A percentile compares a stretch with the other conserved stretches of the same genome.
Evolutionary conservation across 805 yeast genomes (phyloP).

Genomic region (Candida anglica): DNA sequence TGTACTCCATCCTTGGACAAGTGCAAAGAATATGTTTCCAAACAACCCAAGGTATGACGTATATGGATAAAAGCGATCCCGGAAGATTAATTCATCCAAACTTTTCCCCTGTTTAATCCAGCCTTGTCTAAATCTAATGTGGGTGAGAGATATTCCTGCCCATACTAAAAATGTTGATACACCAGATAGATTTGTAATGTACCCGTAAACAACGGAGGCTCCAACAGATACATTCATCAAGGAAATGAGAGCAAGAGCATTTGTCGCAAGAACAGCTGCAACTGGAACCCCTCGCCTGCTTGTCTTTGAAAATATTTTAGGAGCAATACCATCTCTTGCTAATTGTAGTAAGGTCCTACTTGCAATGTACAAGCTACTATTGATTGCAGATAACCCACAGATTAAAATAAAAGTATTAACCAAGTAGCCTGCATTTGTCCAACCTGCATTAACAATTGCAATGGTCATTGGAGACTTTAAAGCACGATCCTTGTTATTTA

Average conservation of each 20-base stretch:
- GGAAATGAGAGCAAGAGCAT: conserved; percentile 15
- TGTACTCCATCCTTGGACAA: conserved; percentile 20
- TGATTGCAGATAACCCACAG: conserved; percentile 9
- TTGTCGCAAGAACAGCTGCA: conserved; percentile 10
- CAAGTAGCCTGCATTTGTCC: conserved; percentile 10
- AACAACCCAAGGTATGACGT: conserved; percentile 10
- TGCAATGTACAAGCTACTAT: conserved; percentile 9
- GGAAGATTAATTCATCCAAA: conserved; percentile 11
- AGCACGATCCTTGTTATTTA: conserved; percentile 7
- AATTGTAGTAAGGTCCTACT: conserved; percentile 7
- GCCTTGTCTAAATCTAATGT: conserved; percentile 15
- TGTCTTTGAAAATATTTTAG: conserved; percentile 7
- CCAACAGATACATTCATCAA: conserved; percentile 13
- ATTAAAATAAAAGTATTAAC: conserved; percentile 9
- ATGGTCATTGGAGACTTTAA: conserved; percentile 11
- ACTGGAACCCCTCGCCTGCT: conserved; percentile 11
- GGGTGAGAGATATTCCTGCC: conserved; percentile 16
- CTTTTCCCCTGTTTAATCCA: conserved; percentile 14
- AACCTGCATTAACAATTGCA: conserved; percentile 10
- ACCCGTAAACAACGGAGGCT: conserved; percentile 14
- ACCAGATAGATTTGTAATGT: conserved; percentile 15
- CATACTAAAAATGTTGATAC: conserved; percentile 18
- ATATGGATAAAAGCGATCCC: conserved; percentile 15
- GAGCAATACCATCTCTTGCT: conserved; percentile 10
- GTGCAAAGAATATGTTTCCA: conserved; percentile 12